Percentiles rank a stretch among this genome's conserved stretches.
These are phyloP conservation scores for Fusarium pseudocircinatum DNA, from an alignment of 2,329 filamentous ascomycete genomes.

Conservation along the genomic window DNA sequence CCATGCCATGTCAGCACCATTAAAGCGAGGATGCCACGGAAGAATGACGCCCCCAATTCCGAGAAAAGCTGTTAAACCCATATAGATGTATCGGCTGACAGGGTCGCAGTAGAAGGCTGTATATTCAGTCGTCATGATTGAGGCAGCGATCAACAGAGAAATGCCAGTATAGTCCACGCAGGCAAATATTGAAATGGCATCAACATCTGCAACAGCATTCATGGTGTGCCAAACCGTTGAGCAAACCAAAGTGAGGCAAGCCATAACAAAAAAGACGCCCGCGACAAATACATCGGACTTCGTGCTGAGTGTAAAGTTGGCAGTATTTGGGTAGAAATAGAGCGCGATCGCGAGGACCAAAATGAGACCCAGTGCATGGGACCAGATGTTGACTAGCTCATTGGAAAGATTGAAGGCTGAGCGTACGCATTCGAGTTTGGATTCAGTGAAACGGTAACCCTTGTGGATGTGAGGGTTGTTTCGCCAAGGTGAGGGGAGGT, in stretches of 20 bases:
- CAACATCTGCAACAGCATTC: conserved; percentile 93
- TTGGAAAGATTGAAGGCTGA: conserved; percentile 89
- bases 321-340: conserved; percentile 91
- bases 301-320: conserved; percentile 86
- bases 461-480: conserved; percentile 92
- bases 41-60: conserved; percentile 89
- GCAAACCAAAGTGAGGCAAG: conserved; percentile 93
- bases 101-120: conserved; percentile 99
- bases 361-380: conserved; percentile 88
- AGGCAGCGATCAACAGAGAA: conserved; percentile 91
- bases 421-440: conserved; percentile 86
- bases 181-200: conserved; percentile 91
- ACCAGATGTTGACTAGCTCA: conserved; percentile 98
- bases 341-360: conserved; percentile 90
- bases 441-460: conserved; percentile 94
- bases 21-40: conserved; percentile 96
- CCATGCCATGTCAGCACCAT: conserved; percentile 92
- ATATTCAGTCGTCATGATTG: conserved; percentile 98
- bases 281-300: conserved; percentile 91
- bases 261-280: conserved; percentile 94
- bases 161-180: conserved; percentile 99
- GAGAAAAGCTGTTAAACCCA: conserved; percentile 80
- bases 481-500: conserved; percentile 90
- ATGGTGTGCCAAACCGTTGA: conserved; percentile 98
- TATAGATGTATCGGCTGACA: conserved; percentile 84